Conservation (phyloP, 768 basidiomycete genomes). For the Tricholoma furcatifolium region DNA sequence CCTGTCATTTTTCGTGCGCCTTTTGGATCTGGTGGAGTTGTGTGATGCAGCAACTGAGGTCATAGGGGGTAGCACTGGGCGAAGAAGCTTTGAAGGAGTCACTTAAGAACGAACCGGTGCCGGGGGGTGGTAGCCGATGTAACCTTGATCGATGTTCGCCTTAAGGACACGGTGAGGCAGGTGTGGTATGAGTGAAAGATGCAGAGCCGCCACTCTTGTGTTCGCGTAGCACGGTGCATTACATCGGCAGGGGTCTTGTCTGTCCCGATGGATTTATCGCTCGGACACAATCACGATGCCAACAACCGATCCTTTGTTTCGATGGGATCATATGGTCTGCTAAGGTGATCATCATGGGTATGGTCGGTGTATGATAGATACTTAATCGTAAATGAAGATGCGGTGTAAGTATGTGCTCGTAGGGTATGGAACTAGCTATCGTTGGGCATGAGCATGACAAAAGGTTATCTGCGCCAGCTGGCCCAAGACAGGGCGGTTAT, state of each 20-base stretch:
- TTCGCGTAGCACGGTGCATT: slow-evolving; percentile 12
- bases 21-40: slow-evolving; percentile 17
- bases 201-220: slow-evolving; percentile 15
- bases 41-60: slow-evolving; percentile 17
- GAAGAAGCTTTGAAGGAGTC: slow-evolving; percentile 1
- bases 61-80: slow-evolving; percentile 13
- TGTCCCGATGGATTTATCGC: slow-evolving; percentile 12
- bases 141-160: slow-evolving; percentile 19
- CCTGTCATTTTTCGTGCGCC: slow-evolving; percentile 13
- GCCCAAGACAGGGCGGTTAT: slow-evolving; percentile 4
- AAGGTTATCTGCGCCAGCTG: neutral
- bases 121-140: slow-evolving; percentile 1
- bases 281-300: slow-evolving; percentile 13
- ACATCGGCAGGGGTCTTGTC: slow-evolving; percentile 6
- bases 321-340: slow-evolving; percentile 6
- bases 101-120: slow-evolving; percentile 3
- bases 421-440: slow-evolving; percentile 17
- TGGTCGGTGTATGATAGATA: slow-evolving; percentile 10
- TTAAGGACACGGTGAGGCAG: slow-evolving; percentile 25
- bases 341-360: slow-evolving; percentile 11
- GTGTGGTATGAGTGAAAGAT: slow-evolving; percentile 16
- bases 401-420: slow-evolving; percentile 16
- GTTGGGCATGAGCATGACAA: slow-evolving; percentile 10
- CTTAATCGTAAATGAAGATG: slow-evolving; percentile 9
- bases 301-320: slow-evolving; percentile 15